These are phyloP conservation scores for Groenewaldozyma salmanticensis DNA, from an alignment of 805 yeast species.

Conservation along the genomic window DNA sequence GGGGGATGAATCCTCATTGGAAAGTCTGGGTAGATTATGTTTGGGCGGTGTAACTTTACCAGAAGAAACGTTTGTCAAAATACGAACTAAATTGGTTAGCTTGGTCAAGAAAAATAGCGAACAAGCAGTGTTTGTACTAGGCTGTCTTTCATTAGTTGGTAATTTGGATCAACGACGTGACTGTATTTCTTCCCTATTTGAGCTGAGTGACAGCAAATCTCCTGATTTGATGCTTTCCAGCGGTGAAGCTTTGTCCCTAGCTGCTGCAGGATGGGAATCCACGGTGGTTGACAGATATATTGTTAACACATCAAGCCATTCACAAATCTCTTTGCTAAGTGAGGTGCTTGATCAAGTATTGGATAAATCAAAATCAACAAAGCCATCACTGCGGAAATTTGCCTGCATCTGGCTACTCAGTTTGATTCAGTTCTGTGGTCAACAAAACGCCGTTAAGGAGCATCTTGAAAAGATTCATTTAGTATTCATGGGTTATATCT, in stretches of 20 bases:
- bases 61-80: conserved; percentile 7
- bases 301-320: no score
- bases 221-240: conserved; percentile 65
- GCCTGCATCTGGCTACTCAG: conserved; percentile 83
- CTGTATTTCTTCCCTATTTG: conserved; percentile 41
- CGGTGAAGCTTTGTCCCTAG: conserved; percentile 73
- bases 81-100: conserved; percentile 12
- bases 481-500: conserved; percentile 66
- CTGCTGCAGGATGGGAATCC: conserved; percentile 72
- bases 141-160: conserved; percentile 40
- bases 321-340: conserved; percentile 23
- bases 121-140: conserved; percentile 44
- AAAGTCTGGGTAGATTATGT: conserved; percentile 29
- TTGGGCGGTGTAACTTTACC: conserved; percentile 28
- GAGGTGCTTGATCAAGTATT: conserved; percentile 42
- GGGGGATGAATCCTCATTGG: conserved; percentile 15
- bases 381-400: conserved; percentile 65
- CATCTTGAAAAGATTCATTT: conserved; percentile 56
- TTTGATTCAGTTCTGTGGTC: conserved; percentile 62
- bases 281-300: conserved; percentile 39
- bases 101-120: conserved; percentile 47
- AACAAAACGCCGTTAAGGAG: conserved; percentile 30
- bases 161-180: conserved; percentile 21
- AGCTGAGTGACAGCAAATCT: conserved; percentile 55
- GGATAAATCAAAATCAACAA: conserved; percentile 47